phyloP scores from a whole-genome alignment of 495 filamentous ascomycete genomes.

The Aspergillus bridgeri region DNA sequence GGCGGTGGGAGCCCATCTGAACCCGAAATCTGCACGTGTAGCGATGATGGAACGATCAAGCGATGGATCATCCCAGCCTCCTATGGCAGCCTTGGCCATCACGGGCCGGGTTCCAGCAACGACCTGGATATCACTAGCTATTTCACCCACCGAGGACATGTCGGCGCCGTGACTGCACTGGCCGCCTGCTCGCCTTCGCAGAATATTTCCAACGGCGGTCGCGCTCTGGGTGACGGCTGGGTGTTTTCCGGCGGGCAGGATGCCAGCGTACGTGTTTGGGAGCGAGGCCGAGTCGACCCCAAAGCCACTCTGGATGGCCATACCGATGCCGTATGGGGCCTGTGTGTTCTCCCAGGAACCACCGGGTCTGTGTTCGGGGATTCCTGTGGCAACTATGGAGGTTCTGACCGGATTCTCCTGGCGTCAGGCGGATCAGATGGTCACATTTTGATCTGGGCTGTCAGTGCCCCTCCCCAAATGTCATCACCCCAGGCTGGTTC shows the following conservation, averaged over 20 bases:
- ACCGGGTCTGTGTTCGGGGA: constrained; percentile 73
- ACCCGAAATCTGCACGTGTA: constrained; percentile 93
- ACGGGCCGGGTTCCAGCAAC: constrained; percentile 48
- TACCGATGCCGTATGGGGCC: constrained; percentile 91
- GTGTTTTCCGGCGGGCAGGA: constrained; percentile 97
- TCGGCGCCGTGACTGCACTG: constrained; percentile 81
- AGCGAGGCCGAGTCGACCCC: constrained; percentile 86
- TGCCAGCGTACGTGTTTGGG: constrained; percentile 90
- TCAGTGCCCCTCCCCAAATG: constrained; percentile 84
- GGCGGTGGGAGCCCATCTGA: constrained; percentile 91
- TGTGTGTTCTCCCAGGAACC: constrained; percentile 89
- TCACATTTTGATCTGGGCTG: constrained; percentile 87
- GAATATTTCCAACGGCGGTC: constrained; percentile 82
- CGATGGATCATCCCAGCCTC: constrained; percentile 89
- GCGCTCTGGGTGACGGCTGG: constrained; percentile 87
- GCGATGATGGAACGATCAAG: constrained; percentile 93
- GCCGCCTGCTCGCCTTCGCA: constrained; percentile 81
- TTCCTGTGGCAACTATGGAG: constrained; percentile 63
- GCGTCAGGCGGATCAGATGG: constrained; percentile 91
- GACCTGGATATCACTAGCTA: constrained; percentile 90
- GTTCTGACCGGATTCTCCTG: constrained; percentile 79
- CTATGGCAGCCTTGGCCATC: constrained; percentile 58
- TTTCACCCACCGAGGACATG: constrained; percentile 92
- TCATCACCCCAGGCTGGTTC: constrained; percentile 74
- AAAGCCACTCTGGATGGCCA: constrained; percentile 94